Percentiles rank a stretch among this genome's conserved stretches.
phyloP scores from a whole-genome alignment of 345 rosid genomes.

The Pugionium cornutum region DNA sequence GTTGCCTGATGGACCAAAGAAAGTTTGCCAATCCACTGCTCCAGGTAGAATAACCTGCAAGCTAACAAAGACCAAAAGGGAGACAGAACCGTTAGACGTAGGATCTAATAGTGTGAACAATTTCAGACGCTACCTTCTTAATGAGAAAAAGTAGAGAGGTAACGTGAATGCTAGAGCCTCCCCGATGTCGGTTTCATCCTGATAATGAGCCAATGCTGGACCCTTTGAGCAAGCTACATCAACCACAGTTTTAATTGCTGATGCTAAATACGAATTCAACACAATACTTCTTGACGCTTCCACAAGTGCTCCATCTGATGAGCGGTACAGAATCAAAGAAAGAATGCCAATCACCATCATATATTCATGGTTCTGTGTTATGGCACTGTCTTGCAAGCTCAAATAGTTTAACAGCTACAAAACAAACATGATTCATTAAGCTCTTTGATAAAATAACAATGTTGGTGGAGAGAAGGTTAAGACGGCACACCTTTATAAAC shows the following conservation, averaged over 20 bases:
- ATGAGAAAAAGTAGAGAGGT: conserved; percentile 55
- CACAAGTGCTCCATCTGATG: conserved; percentile 53
- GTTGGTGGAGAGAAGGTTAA: conserved; percentile 24
- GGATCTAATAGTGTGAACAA: conserved; percentile 15
- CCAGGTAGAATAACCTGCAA: conserved; percentile 52
- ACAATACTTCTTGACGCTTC: conserved; percentile 73
- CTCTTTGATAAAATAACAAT: not conserved
- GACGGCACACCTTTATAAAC: conserved; percentile 56
- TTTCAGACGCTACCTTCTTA: conserved; percentile 60
- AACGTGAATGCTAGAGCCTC: conserved; percentile 50
- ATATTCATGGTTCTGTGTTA: conserved; percentile 53
- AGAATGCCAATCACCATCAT: conserved; percentile 56
- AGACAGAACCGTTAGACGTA: conserved; percentile 38
- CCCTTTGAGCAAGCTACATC: conserved; percentile 65
- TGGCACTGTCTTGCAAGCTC: conserved; percentile 34
- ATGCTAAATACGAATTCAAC: conserved; percentile 58
- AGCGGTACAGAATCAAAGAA: conserved; percentile 65
- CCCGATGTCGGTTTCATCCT: conserved; percentile 55
- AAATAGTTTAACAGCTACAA: conserved; percentile 64
- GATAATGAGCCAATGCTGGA: conserved; percentile 57
- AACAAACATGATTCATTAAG: conserved; percentile 24
- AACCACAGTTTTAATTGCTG: conserved; percentile 51
- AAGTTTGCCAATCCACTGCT: conserved; percentile 57
- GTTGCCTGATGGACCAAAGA: conserved; percentile 45
- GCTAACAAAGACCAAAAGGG: conserved; percentile 49